Base-by-base conservation (phyloP, 2,329 filamentous ascomycete species). In the Ascosphaera apis region DNA sequence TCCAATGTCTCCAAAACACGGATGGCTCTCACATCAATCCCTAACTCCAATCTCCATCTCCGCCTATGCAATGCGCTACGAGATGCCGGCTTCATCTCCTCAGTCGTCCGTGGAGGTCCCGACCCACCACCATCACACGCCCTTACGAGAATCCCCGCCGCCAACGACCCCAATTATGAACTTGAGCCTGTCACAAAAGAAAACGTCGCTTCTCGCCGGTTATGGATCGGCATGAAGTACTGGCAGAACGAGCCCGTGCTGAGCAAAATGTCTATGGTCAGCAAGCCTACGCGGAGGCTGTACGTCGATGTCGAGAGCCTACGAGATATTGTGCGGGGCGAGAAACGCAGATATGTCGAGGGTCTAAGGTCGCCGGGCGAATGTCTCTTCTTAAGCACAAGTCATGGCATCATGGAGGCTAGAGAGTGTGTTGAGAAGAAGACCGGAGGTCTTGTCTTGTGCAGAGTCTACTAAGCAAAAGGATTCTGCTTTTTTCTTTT, bases 211-310 rank as follows among this genome's bases (percentile, higher is more conserved):
- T 66, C 62, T 28, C 67, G 80, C 50, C 66, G 84, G 40, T 60
- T 93, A 44, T 93, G 84, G 84, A 57, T 93, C 9, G 82, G 82
- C 1, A 61, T 92, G 48, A 92, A 92, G 61, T 92, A 92, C 66
- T 80, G 70, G 69, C 72, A 83, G 45, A 77, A 77, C 50, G 65
- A 74, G 54, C 81, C 84, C 4, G 82, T 92, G 15, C 58, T 93
- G 44, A 63, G 62, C 42, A 65, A 69, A 43, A 65, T 86, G 48
- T 54, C 56, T 34, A 53, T 76, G 49, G 62, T 91, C 40, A 76
- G 69, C 48, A 86, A 75, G 55, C 77, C 82, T 7, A 84, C 69
- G 47, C 66, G 81, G 43, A 57, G 71, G 45, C 67, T 91, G 51
- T 76, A 66, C 45, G 62, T 81, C 41, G 63, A 71, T 35, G 63